Base-by-base conservation (phyloP, 768 basidiomycete species). In the Asterophora parasitica region DNA sequence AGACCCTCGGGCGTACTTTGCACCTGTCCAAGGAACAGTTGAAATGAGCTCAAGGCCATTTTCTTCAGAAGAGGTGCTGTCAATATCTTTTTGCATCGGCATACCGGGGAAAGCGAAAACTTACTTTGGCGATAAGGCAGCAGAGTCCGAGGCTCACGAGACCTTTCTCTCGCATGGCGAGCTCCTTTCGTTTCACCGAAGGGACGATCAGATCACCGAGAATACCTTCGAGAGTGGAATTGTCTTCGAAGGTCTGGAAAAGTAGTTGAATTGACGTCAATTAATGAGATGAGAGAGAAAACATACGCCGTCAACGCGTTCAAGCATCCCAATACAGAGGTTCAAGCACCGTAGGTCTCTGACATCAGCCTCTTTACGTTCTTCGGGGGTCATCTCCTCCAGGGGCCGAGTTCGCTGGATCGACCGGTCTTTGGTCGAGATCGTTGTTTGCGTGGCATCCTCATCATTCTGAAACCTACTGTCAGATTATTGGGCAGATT, bases 161-260 rank as follows among this genome's bases (percentile, higher is more conserved):
- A 1, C 91, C 91, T 62, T 86, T 83, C 63, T 92, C 88, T 33
- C 89, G 76, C 57, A 94, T 74, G 0, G 76, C 73, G 4, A 88
- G 74, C 56, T 95, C 92, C 66, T 94, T 94, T 44, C 90, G 80
- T 60, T 85, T 83, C 36, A 97, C 89, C 4, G 90, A 82, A 2
- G 95, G 95, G 27, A 96, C 80, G 58, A 97, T 91, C 13, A 99
- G 71, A 56, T 97, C 92, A 8, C 76, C 74, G 19, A 94, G 76
- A 39, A 92, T 77, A 50, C 86, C 89, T 61, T 88, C 84, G 13
- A 93, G 64, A 0, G 88, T 90, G 1, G 91, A 82, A 55, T 88
- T 88, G 72, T 63, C 86, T 49, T 90, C 78, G 42, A 93, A 76
- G 7, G 82, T 82, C 68, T 88, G 63, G 71, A 69, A 10, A 68